Evolutionary conservation across 805 yeast species (phyloP), one percentile per base, ranked within the genome.

Genomic region (Pichia deserticola): DNA sequence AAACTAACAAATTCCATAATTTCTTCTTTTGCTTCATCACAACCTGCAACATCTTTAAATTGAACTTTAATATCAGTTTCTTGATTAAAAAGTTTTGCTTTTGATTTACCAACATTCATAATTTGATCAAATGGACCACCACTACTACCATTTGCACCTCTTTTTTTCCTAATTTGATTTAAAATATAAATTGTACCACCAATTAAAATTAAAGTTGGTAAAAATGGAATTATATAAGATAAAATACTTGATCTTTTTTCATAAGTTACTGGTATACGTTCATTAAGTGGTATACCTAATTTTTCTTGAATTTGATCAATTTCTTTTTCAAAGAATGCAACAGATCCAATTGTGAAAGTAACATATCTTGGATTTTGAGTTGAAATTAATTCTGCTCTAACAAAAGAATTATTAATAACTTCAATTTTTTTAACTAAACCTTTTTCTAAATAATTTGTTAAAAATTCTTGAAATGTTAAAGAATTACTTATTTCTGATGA

Each of bases 1-100:
- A 95, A 93, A 58, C 84, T 81, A 47, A 93, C 99, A 74, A 93
- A 93, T 68, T 93, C 99, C 96, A 89, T 88, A 54, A 93, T 90
- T 69, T 93, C 99, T 57, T 84, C 92, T 68, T 93, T 93, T 10
- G 99, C 96, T 70, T 93, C 99, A 54, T 84, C 86, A 74, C 92
- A 86, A 47, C 99, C 99, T 1, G 99, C 99, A 46, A 93, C 99
- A 66, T 95, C 98, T 59, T 83, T 79, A 63, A 93, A 93, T 64
- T 82, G 84, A 46, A 89, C 84, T 63, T 87, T 88, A 53, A 93
- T 86, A 54, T 89, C 95, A 2, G 90, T 84, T 57, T 93, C 97
- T 63, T 85, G 87, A 66, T 93, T 92, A 72, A 92, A 92, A 54
- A 82, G 75, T 65, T 89, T 87, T 5, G 98, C 98, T 50, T 86